Evolutionary conservation across 2,329 filamentous ascomycete species (phyloP), one percentile per base, ranked within the genome.

Genomic region (Rutstroemia sp.): DNA sequence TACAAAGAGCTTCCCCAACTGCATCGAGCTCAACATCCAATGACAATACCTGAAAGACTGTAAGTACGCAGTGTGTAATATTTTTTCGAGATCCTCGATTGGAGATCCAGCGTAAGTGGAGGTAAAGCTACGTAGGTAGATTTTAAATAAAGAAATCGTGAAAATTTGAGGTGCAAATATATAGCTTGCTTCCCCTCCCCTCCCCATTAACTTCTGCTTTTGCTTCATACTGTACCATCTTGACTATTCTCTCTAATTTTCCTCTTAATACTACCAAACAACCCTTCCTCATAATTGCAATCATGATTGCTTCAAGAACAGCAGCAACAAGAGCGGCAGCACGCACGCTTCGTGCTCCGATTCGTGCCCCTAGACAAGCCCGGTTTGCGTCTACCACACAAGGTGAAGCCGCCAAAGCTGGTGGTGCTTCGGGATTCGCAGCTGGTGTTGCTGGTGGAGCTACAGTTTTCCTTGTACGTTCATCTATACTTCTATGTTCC

Each of bases 361-460:
- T 65, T 16, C 61, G 64, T 18, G 58, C 62, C 42, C 59, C 55
- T 68, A 66, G 34, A 62, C 71, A 59, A 59, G 42, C 47, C 44
- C 66, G 37, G 57, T 69, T 55, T 41, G 62, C 37, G 48, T 65
- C 47, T 21, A 63, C 56, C 49, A 66, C 34, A 42, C 58, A 51
- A 60, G 38, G 23, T 12, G 63, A 58, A 62, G 65, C 57, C 12
- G 65, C 62, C 6, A 57, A 52, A n/a, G 57, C 58, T 16, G 61
- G 67, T 3, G 68, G 70, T 38, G 69, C 70, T 27, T 71, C 71
- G 58, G 74, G 74, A 9, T 62, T 79, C 2, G 67, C 75, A 44
- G 78, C 78, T 3, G 79, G 76, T 48, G 38, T 77, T 19, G 75
- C 75, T 39, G 80, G 80, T 53, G 78, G 76, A 19, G 68, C 70